A percentile compares a stretch with the other conserved stretches of the same genome.
Conservation (phyloP, 1,139 yeast genomes). For the Kodamaea ohmeri region DNA sequence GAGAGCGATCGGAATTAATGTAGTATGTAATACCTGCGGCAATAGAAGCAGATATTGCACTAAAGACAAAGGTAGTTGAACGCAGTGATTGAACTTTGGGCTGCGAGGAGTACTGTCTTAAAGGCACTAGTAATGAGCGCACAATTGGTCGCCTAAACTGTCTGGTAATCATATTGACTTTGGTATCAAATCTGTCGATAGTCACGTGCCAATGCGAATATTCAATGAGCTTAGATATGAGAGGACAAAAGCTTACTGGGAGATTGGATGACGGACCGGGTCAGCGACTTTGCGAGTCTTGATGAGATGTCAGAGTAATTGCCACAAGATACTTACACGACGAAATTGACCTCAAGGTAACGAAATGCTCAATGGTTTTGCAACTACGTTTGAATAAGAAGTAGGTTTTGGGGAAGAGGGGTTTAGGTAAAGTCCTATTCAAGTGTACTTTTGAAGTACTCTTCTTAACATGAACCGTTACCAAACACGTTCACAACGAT, state of each 20-base stretch:
- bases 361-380: too few species aligned
- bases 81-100: neutral
- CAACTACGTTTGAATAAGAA: too few species aligned
- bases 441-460: too few species aligned
- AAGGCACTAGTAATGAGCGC: neutral
- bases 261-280: too few species aligned
- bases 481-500: neutral
- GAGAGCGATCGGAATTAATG: neutral
- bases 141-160: neutral
- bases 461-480: neutral
- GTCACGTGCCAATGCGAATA: neutral
- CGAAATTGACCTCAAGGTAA: too few species aligned
- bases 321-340: too few species aligned
- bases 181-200: neutral
- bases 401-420: too few species aligned
- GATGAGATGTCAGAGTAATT: too few species aligned
- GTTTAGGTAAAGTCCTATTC: too few species aligned
- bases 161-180: neutral
- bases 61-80: neutral
- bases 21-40: slow-evolving; percentile 1
- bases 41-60: neutral
- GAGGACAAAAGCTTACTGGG: too few species aligned
- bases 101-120: neutral
- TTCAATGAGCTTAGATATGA: too few species aligned
- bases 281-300: too few species aligned